Evolutionary conservation across 2,329 filamentous ascomycete species (phyloP), one percentile per base, ranked within the genome.

Genomic region (Nannizziopsis arthrosporioides): DNA sequence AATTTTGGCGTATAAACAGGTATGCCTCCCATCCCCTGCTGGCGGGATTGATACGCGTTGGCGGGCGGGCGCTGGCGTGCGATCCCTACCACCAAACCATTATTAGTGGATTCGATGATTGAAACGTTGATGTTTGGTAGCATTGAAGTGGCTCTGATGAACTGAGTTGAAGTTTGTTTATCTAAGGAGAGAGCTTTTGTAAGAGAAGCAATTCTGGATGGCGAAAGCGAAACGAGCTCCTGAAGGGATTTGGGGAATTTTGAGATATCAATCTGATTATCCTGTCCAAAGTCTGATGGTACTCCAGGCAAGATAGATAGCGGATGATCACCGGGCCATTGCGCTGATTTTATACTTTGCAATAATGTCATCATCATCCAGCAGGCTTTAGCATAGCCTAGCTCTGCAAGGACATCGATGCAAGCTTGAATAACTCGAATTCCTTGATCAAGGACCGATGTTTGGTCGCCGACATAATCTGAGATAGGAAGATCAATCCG

Each of bases 381-480:
- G 55, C 82, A 87, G 49, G 83, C 88, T 15, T 82, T 83, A 4
- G 88, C 69, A 60, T 84, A 81, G 9, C 86, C 85, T n/a, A 94
- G 68, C 64, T 98, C 93, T 0, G 90, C 85, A 50, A 96, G 76
- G 8, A 95, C 84, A 62, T 98, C 93, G 58, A 98, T 90, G 5
- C 83, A 85, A 1, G 92, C 93, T 65, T 98, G 92, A 31, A 95
- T 82, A 63, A 98, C 92, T 77, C 92, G 92, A 51, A 98, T 92
- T 5, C 87, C 85, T 64, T 98, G 92, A 64, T 98, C 92, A 1
- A 98, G 75, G 2, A 98, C 92, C 46, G 74, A 78, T 48, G 75
- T 82, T 67, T 94, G 85, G 65, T 98, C 92, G 58, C 92, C 92
- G 2, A 98, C 88, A 61, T 98, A 98, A 73, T 98, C 92, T 0